Evolutionary conservation across 805 yeast genomes (phyloP).

Genomic region (Wickerhamiella spandovensis): DNA sequence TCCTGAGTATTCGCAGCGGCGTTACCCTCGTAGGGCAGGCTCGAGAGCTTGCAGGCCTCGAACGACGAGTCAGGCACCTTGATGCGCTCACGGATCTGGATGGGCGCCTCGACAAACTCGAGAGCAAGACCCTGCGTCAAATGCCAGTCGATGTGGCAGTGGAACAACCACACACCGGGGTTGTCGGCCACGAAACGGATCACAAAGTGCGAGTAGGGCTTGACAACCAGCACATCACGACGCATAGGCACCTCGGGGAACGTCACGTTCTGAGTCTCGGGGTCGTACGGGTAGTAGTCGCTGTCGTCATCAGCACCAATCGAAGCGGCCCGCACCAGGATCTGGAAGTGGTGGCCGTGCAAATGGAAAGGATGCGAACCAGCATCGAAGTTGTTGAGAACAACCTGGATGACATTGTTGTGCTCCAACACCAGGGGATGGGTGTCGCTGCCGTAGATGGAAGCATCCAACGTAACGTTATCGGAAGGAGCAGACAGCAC

Average conservation of each 20-base stretch:
- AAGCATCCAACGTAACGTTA: slow-evolving; percentile 35
- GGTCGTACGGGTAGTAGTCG: slow-evolving; percentile 45
- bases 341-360: slow-evolving; percentile 89
- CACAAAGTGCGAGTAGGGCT: slow-evolving; percentile 75
- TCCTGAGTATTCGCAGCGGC: slow-evolving; percentile 75
- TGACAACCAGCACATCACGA: slow-evolving; percentile 70
- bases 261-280: slow-evolving; percentile 32
- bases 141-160: slow-evolving; percentile 98
- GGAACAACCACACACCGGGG: slow-evolving; percentile 99
- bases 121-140: slow-evolving; percentile 86
- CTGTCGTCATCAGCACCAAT: slow-evolving; percentile 39
- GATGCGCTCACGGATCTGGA: slow-evolving; percentile 40
- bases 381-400: slow-evolving; percentile 73
- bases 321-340: slow-evolving; percentile 46
- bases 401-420: slow-evolving; percentile 61
- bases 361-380: slow-evolving; percentile 97
- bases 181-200: slow-evolving; percentile 82
- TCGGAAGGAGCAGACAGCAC: slow-evolving; percentile 50
- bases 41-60: slow-evolving; percentile 44
- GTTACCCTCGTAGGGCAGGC: slow-evolving; percentile 52
- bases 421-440: slow-evolving; percentile 57
- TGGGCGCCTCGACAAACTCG: slow-evolving; percentile 72
- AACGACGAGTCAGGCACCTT: slow-evolving; percentile 42
- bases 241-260: slow-evolving; percentile 68
- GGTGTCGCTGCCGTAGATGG: slow-evolving; percentile 74